These are phyloP conservation scores for Yamadazyma ubonensis DNA, from an alignment of 805 yeast genomes.

Conservation along the genomic window DNA sequence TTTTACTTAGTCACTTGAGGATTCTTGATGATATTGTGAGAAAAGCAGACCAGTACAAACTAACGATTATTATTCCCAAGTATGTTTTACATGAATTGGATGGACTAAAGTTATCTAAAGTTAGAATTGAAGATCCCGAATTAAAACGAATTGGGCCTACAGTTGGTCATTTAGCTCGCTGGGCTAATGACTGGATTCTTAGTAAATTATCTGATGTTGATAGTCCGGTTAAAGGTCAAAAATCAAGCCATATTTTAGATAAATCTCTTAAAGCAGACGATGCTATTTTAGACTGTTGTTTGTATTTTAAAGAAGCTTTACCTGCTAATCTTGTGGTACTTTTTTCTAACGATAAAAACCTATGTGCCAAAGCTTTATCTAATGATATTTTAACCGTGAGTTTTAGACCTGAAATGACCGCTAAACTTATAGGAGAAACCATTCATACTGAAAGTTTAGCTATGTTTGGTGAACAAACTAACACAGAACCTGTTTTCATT, in stretches of 20 bases:
- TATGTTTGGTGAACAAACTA: constrained; percentile 19
- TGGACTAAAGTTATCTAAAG: constrained; percentile 58
- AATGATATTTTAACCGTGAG: constrained; percentile 66
- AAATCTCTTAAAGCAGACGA: constrained; percentile 60
- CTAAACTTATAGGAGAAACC: constrained; percentile 41
- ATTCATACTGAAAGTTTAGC: constrained; percentile 35
- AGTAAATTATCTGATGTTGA: constrained; percentile 51
- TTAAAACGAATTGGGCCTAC: constrained; percentile 27
- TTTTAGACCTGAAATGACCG: constrained; percentile 44
- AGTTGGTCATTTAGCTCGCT: constrained; percentile 59
- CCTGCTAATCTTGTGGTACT: constrained; percentile 49
- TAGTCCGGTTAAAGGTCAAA: constrained; percentile 64
- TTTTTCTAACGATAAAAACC: constrained; percentile 79
- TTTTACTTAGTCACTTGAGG: constrained; percentile 65
- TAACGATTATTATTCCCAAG: constrained; percentile 63
- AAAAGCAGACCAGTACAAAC: constrained; percentile 41
- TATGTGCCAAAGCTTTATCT: constrained; percentile 73
- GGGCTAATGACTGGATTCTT: constrained; percentile 80
- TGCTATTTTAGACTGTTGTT: constrained; percentile 80
- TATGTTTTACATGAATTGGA: constrained; percentile 79
- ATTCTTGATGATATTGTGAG: constrained; percentile 53
- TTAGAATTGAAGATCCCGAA: too few species aligned
- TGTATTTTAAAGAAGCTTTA: constrained; percentile 50
- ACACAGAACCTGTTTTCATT: constrained; percentile 5
- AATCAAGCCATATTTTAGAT: constrained; percentile 51